Base-by-base conservation (phyloP, 805 yeast genomes). In the Monosporozyma servazzii region DNA sequence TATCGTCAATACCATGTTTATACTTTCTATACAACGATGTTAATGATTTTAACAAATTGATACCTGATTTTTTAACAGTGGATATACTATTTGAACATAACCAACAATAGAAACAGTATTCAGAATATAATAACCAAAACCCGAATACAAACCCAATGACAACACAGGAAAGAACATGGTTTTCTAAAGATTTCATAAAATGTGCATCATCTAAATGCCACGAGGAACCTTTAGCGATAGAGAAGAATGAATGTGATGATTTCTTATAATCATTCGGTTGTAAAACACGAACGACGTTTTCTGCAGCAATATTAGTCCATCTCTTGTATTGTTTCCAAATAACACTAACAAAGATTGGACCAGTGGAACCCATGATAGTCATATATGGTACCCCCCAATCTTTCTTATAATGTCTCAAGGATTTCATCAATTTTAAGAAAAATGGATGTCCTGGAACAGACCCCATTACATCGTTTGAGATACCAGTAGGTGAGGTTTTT, bases 391-490 rank as follows among this genome's bases (percentile, higher is more conserved):
- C 81, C 36, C 84, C 68, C 86, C 95, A 88, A 68, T 86, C 84
- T 58, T 76, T 75, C 63, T 88, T 80, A 63, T 79, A 83, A 49
- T 69, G 73, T 54, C 80, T 67, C 53, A 89, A 73, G 49, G 76
- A 77, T 54, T 83, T 83, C 51, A 87, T 75, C n/a, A 76, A 86
- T 62, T 82, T 82, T 44, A 75, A 64, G 71, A 88, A 87, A 67
- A 89, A 86, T 2, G 96, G 95, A 67, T 89, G 97, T 47, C 75
- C 73, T 41, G 95, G 96, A 13, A 85, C 81, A 2, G 90, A 72
- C 15, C 95, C 96, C 95, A 89, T 86, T 13, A 88, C 89, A 64
- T 89, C 96, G 65, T 89, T 89, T 7, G 95, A 86, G 43, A 89
- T 81, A 46, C 96, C 97, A 0, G 95, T 83, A 31, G 97, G 97